Base-by-base conservation (phyloP, 2,329 filamentous ascomycete genomes). In the Arthroderma sp. region DNA sequence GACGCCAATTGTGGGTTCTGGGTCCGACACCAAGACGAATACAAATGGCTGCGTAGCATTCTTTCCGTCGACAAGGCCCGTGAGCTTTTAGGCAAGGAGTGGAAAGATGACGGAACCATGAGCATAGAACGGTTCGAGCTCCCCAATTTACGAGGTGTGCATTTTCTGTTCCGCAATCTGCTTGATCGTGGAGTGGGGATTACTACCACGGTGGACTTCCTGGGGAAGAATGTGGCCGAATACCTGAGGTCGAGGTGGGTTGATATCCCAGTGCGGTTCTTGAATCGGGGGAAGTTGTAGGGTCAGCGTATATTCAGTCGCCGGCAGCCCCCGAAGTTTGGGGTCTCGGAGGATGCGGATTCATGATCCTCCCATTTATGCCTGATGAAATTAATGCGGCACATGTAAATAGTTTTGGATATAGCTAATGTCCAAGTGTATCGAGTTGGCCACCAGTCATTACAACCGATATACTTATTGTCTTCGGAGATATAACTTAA, bases 101-200 rank as follows among this genome's bases (percentile, higher is more conserved):
- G 57, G 43, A 28, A 44, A 5, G 49, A 45, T 10, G 44, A 47
- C 30, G 45, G 46, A 28, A 44, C 31, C 11, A 49, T 51, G 43
- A 44, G 43, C 32, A 61, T 73, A 34, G 69, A 71, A 40, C 59
- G 69, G 0, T 68, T 70, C 29, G 70, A 73, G 55, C 56, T 73
- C 27, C 62, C 68, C 4, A 61, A 65, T 36, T 57, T 69, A 28
- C 52, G 57, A 32, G 63, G 54, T 0, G 63, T 65, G 34, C 63
- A 65, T 52, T 64, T 65, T 49, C 45, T 65, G 27, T 62, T 65
- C 44, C 52, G 59, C n/a, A 62, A 64, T 46, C 47, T 62, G 29
- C 45, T 65, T 29, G 61, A 64, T 45, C 53, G 62, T 4, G 63
- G 63, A 2, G 61, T 62, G 2, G 58, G 56, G 4, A 56, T 57